Evolutionary conservation across 305 asterid species (phyloP), one percentile per base, ranked within the genome.

Genomic region (Euphrasia arctica): DNA sequence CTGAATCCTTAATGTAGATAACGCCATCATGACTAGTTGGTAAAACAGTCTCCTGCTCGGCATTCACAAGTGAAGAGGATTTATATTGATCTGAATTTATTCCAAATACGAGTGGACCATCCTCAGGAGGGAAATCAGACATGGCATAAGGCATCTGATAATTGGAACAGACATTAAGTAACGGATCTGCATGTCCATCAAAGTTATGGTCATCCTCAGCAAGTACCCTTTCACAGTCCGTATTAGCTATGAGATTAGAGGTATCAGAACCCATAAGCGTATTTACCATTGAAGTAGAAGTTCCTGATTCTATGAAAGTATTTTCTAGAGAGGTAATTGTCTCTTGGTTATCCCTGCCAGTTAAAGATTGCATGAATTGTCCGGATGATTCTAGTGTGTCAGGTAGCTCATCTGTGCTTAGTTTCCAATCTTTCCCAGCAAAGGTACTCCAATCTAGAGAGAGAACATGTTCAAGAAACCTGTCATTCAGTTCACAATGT

Each of bases 361-460:
- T 71, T 64, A 75, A 64, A 74, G 82, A 78, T 58, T 82, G 75
- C 78, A 78, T 22, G 68, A 78, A 77, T 31, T 63, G 63, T 39
- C 72, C 86, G 3, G 85, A 66, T 65, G 83, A 64, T 65, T 79
- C 95, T 67, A 74, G 90, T 63, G 78, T 71, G 70, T 80, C 80
- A 7, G 85, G 81, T 66, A 90, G 79, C 69, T 85, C 87, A 67
- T 72, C 75, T 39, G 84, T 70, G 78, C 74, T 79, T 52, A 70
- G 64, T 52, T 69, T 80, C 88, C 93, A 90, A 62, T 90, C 94
- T 66, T 75, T 85, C 51, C 68, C 80, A 28, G 80, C 34, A 48
- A 87, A 79, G 60, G 79, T 32, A 41, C 72, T 78, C 91, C 93
- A 86, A 63, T 84, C 95, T 60, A 79, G 67, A 48, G 82, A 42